phyloP scores from a whole-genome alignment of 495 filamentous ascomycete species.

The Astrocystis sublimbata region DNA sequence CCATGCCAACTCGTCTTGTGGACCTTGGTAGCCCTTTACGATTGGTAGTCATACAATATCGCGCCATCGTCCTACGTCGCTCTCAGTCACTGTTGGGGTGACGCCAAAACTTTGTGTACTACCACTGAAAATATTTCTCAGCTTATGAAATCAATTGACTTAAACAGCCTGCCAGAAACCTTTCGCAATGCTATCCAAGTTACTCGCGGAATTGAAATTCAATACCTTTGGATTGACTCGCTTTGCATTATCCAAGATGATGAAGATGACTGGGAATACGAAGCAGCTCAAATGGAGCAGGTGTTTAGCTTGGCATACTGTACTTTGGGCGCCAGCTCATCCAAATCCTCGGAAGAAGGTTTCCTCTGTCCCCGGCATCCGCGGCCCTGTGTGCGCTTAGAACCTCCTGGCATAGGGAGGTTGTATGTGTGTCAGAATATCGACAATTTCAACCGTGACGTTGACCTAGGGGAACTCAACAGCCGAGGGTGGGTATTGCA shows the following conservation, averaged over 20 bases:
- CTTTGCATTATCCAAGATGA: slow-evolving; percentile 46
- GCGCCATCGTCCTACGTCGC: background rate
- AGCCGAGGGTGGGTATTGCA: slow-evolving; percentile 46
- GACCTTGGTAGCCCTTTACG: slow-evolving; percentile 22
- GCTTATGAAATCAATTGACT: slow-evolving; percentile 5
- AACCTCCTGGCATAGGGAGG: background rate
- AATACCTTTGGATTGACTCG: slow-evolving; percentile 42
- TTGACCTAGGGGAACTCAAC: slow-evolving; percentile 34
- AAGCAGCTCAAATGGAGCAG: slow-evolving; percentile 36
- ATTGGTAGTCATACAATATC: background rate
- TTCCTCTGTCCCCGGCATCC: slow-evolving; percentile 23
- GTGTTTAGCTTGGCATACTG: slow-evolving; percentile 39
- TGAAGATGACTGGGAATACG: slow-evolving; percentile 38
- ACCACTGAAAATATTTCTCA: background rate
- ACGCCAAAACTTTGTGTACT: background rate
- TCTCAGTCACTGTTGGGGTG: background rate
- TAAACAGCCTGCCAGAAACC: slow-evolving; percentile 20
- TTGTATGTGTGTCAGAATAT: slow-evolving; percentile 32
- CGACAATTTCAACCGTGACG: slow-evolving; percentile 39
- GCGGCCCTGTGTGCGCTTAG: slow-evolving; percentile 9
- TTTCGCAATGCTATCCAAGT: slow-evolving; percentile 26
- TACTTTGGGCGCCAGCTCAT: slow-evolving; percentile 37
- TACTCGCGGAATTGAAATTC: slow-evolving; percentile 14
- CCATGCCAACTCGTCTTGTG: slow-evolving; percentile 31
- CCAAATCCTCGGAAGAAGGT: slow-evolving; percentile 24